Evolutionary conservation across 768 basidiomycete species (phyloP), one percentile per base, ranked within the genome.

Genomic region (Mycena haematopus): DNA sequence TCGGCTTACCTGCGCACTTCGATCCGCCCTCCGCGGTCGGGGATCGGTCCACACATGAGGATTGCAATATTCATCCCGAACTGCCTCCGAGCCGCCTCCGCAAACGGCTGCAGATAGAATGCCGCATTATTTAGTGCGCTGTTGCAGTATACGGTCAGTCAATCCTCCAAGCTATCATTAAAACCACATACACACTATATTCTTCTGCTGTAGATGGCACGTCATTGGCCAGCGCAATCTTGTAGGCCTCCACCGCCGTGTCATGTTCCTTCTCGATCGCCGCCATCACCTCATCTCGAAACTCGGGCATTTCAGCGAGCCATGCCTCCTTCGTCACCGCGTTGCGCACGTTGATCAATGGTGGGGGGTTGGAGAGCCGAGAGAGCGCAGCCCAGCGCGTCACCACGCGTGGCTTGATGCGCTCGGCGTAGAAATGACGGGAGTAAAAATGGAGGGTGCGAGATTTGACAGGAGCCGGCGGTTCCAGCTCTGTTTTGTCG

Each of bases 401-500:
- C 36, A 49, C 9, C 0, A 51, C 57, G 25, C 27, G 49, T 3
- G 4, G 14, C 17, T 44, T 51, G 49, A 58, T 24, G 9, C 38
- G 49, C 14, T 51, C 36, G n/a, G 40, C 1, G 36, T 58, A 58
- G 25, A 51, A 58, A 0, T 40, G 15, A 4, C 29, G 36, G 6
- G 57, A 58, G 25, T 51, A 58, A n/a, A 19, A 58, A 19, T 51
- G 21, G 1, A 57, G 35, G 14, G 24, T 9, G 38, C 60, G 60
- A 1, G 36, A 15, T 13, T 61, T 61, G 24, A 51, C 47, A 0
- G 60, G 59, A 0, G 33, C 21, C 1, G 59, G 44, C 1, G 59
- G 52, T 0, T 35, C 52, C 6, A 60, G 22, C 52, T 46, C 52
- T 0, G 29, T 6, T 40, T 36, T 54, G 29, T 60, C 31, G 52